A percentile compares a stretch with the other conserved stretches of the same genome.
These are phyloP conservation scores for Rhizomucor pusillus DNA, from an alignment of 371 early-diverging fungal species.

Conservation along the genomic window DNA sequence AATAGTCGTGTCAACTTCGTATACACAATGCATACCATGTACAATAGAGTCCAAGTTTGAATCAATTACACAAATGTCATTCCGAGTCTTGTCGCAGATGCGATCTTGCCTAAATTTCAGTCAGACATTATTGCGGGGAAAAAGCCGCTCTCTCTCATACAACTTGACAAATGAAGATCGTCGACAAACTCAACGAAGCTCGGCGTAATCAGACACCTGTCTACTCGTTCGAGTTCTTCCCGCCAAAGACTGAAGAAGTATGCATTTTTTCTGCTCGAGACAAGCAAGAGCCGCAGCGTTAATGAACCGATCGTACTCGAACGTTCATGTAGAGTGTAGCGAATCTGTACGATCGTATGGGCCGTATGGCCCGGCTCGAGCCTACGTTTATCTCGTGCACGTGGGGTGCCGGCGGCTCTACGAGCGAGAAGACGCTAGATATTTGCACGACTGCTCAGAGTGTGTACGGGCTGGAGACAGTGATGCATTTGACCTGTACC, in stretches of 20 bases:
- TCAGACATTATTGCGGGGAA: not conserved
- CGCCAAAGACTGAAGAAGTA: conserved; percentile 94
- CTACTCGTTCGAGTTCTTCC: conserved; percentile 96
- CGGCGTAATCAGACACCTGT: conserved; percentile 34
- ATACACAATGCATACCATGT: no score
- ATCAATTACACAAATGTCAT: no score
- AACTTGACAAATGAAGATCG: conserved; percentile 56
- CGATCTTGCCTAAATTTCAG: not conserved
- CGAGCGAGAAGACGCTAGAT: conserved; percentile 81
- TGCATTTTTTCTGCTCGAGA: conserved; percentile 6
- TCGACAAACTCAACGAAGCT: conserved; percentile 47
- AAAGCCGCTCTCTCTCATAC: not conserved
- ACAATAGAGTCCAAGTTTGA: no score
- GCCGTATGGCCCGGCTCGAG: conserved; percentile 79
- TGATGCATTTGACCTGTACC: conserved; percentile 97
- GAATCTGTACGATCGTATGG: conserved; percentile 91
- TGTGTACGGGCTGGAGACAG: conserved; percentile 83
- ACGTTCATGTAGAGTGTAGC: conserved; percentile 68
- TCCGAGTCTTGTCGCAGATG: not conserved
- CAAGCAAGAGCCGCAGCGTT: not conserved
- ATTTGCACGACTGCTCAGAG: conserved; percentile 82
- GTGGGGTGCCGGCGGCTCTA: conserved; percentile 96
- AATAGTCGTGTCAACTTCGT: no score
- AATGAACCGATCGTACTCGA: not conserved
- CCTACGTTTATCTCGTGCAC: conserved; percentile 94